Conservation (phyloP, 495 filamentous ascomycete species). For the Penicillium argentinense region DNA sequence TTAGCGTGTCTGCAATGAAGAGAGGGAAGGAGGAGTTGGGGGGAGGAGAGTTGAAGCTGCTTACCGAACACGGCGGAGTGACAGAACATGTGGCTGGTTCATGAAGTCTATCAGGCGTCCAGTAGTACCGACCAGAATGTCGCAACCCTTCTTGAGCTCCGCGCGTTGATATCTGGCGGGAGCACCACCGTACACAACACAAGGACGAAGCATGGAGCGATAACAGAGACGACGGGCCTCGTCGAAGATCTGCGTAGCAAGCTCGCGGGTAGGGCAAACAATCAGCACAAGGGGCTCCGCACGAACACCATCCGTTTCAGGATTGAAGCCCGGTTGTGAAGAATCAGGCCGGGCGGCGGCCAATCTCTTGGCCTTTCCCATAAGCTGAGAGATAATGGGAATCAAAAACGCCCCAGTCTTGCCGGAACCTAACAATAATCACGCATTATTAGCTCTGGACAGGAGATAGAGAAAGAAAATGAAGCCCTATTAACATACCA, state of each 20-base stretch:
- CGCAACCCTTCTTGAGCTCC: constrained; percentile 80
- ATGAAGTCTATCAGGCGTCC: constrained; percentile 86
- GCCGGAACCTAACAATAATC: constrained; percentile 81
- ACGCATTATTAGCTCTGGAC: constrained; percentile 30
- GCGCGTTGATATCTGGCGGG: constrained; percentile 62
- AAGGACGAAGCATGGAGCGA: constrained; percentile 89
- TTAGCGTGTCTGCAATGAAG: constrained; percentile 13
- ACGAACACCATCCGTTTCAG: constrained; percentile 42
- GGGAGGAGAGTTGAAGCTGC: too few relatives aligned
- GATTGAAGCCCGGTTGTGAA: constrained; percentile 40
- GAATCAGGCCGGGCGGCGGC: constrained; percentile 71
- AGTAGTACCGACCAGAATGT: constrained; percentile 83
- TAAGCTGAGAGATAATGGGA: constrained; percentile 82
- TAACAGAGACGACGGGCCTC: constrained; percentile 90
- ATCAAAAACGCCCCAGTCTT: constrained; percentile 94
- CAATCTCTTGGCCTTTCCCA: constrained; percentile 90
- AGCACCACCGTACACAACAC: constrained; percentile 85
- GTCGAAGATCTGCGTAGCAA: constrained; percentile 91
- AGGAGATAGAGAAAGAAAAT: neutral
- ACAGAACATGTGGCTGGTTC: constrained; percentile 62
- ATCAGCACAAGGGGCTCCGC: constrained; percentile 87
- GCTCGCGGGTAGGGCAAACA: constrained; percentile 83
- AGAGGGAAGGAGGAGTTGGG: too few relatives aligned
- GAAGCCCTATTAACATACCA: constrained; percentile 53
- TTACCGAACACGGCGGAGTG: constrained; percentile 73